Base-by-base conservation (phyloP, 2,329 filamentous ascomycete species). In the Colletotrichum scovillei region DNA sequence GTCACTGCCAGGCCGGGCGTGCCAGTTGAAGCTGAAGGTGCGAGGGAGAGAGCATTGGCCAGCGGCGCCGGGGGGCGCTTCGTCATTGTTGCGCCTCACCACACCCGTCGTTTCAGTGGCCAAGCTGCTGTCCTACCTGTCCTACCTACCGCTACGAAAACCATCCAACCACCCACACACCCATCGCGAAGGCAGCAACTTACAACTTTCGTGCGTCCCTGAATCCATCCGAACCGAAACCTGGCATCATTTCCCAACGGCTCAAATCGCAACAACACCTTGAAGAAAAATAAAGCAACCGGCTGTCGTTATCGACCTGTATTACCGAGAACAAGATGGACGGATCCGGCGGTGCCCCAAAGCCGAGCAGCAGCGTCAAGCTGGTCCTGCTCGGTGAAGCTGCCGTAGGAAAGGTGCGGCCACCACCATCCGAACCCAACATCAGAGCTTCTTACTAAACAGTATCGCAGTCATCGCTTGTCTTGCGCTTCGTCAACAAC, bases 341-440 rank as follows among this genome's bases (percentile, higher is more conserved):
- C 81, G 93, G 95, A 82, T 87, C 91, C 70, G 78, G 79, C 81
- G 88, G 89, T 81, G 88, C 92, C 79, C 93, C 95, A 74, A 99
- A 98, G 88, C 97, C 97, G 75, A 98, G 95, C 89, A 98, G 95
- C 92, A 99, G 97, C 87, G 97, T 99, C 84, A 99, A 99, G 92
- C 93, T 99, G 78, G 97, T 99, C 77, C 91, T 99, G 81, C 92
- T 99, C 72, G 97, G 97, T 78, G 97, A 99, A 87, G 97, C 97
- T 76, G 97, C 97, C 74, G 97, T 99, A 71, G 97, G 97, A 91
- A 99, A 99, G 93, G 97, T 98, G 88, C 75, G 84, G 52, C 35
- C 53, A 55, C 38, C 53, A 55, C 42, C 53, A 55, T 19, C 38
- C 35, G 52, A 64, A 64, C 46, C 19, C 28, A 30, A 22, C 32